These are phyloP conservation scores for Tylopilus subfusipes DNA, from an alignment of 768 basidiomycete species.

Conservation along the genomic window DNA sequence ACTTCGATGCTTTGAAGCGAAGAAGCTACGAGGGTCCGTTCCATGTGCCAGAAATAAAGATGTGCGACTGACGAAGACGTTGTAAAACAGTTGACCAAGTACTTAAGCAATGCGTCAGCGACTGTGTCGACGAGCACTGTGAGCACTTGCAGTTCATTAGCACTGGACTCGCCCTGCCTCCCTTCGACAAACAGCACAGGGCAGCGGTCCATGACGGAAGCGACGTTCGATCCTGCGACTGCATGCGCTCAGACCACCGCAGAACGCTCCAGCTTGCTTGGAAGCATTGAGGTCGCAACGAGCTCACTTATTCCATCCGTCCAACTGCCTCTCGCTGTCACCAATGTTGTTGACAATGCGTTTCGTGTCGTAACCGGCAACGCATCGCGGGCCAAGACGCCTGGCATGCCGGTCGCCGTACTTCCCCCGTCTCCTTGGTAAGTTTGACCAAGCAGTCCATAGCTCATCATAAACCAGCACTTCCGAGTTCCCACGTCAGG, in stretches of 20 bases:
- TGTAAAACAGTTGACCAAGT: background rate
- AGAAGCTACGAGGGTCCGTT: background rate
- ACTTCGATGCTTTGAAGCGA: conserved; percentile 40
- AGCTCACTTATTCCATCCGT: background rate
- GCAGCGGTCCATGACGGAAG: background rate
- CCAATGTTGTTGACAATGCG: background rate
- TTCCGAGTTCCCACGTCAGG: background rate
- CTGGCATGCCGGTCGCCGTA: background rate
- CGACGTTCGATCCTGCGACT: background rate
- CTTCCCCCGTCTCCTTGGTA: background rate
- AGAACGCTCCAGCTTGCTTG: background rate
- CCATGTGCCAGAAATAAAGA: background rate
- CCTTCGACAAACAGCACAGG: background rate
- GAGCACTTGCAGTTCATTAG: background rate
- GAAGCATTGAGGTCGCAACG: background rate
- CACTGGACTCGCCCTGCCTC: background rate
- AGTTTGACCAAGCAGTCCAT: background rate
- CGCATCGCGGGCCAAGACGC: background rate
- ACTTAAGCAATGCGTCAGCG: background rate
- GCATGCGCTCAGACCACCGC: background rate
- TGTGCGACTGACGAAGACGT: background rate
- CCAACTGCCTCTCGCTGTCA: background rate
- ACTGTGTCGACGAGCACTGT: background rate
- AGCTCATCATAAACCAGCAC: background rate
- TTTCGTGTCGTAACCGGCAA: background rate